Percentiles rank a stretch among this genome's conserved stretches.
Conservation (phyloP, 2,329 filamentous ascomycete genomes). For the Neospermospora avenae region DNA sequence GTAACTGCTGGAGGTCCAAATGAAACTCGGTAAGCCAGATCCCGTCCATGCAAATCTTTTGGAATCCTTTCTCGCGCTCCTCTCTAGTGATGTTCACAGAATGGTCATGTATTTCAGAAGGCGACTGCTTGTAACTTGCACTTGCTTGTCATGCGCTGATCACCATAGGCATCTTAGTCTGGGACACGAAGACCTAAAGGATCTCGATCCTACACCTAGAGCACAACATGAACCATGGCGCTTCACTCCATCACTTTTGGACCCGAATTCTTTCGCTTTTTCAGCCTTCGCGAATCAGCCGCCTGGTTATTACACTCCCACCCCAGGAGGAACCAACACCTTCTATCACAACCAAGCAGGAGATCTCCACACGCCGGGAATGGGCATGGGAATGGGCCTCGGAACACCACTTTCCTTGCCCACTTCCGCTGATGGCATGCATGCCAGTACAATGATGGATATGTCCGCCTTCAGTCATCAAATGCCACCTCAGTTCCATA, state of each 20-base stretch:
- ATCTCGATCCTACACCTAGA: conserved; percentile 79
- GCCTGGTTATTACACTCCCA: conserved; percentile 83
- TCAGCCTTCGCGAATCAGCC: conserved; percentile 74
- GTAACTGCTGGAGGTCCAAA: conserved; percentile 30
- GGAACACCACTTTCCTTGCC: conserved; percentile 76
- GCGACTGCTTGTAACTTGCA: neutral
- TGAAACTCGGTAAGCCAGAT: conserved; percentile 26
- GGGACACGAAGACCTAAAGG: conserved; percentile 50
- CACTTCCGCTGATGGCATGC: conserved; percentile 61
- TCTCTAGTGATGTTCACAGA: neutral
- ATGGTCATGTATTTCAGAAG: neutral
- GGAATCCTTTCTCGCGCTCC: neutral
- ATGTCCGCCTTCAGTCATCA: conserved; percentile 60
- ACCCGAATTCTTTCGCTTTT: conserved; percentile 81
- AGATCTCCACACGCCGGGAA: conserved; percentile 80
- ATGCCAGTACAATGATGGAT: conserved; percentile 58
- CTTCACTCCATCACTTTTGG: conserved; percentile 85
- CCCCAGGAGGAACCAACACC: conserved; percentile 74
- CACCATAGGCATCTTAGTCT: conserved; percentile 29
- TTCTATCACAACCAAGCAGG: conserved; percentile 80
- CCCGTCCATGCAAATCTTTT: neutral
- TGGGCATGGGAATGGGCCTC: conserved; percentile 59
- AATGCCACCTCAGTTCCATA: conserved; percentile 57
- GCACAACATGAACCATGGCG: conserved; percentile 78
- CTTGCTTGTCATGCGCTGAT: neutral